A percentile compares a stretch with the other conserved stretches of the same genome.
phyloP scores from a whole-genome alignment of 345 rosid genomes.

The Salix brachista region DNA sequence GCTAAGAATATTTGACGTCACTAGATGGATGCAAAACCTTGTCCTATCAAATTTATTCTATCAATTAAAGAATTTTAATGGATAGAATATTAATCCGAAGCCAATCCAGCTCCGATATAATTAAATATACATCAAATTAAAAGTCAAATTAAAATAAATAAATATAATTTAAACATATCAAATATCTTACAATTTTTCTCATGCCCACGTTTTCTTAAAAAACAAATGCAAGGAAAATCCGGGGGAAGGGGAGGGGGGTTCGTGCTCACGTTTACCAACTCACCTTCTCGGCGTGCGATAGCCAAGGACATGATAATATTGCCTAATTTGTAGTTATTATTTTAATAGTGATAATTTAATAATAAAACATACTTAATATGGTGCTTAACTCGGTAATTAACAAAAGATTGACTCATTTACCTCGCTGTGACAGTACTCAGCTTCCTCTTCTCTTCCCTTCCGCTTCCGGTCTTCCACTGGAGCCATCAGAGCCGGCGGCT shows the following conservation, averaged over 20 bases:
- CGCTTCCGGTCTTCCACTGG: constrained; percentile 59
- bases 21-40: no score
- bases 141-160: no score
- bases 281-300: constrained; percentile 20
- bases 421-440: constrained; percentile 63
- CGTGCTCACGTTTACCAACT: constrained; percentile 18
- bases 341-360: neutral
- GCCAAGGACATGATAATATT: neutral
- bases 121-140: no score
- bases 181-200: no score
- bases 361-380: neutral
- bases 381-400: constrained; percentile 12
- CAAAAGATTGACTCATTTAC: constrained; percentile 30
- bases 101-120: no score
- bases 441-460: constrained; percentile 57
- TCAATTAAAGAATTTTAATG: no score
- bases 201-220: no score
- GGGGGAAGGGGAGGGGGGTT: no score
- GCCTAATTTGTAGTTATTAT: neutral
- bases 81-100: no score
- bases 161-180: no score
- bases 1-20: no score
- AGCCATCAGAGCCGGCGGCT: constrained; percentile 33
- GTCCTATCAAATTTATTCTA: no score
- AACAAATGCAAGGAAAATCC: neutral